Base-by-base conservation (phyloP, 371 early-diverging fungal genomes). In the Rhizopus arrhizus region DNA sequence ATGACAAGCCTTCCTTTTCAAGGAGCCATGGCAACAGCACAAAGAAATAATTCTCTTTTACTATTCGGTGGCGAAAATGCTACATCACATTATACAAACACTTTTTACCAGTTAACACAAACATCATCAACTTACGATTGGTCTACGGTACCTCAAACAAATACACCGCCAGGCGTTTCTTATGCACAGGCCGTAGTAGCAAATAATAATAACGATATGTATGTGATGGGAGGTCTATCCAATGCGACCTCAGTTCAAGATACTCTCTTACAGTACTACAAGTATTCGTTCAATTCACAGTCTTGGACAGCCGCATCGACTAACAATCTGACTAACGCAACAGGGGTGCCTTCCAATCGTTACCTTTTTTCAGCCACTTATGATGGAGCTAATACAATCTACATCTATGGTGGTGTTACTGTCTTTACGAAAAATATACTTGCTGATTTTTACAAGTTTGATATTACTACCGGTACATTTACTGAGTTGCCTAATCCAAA, bases 41-140 rank as follows among this genome's bases (percentile, higher is more conserved):
- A 68, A 65, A 59, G 48, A n/a, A 66, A 63, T 34, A 46, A 57
- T 11, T 63, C 63, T 13, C 53, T 72, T n/a, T 60, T 60, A 36
- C 40, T 69, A 12, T 72, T 63, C 61, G 72, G 72, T 49, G 72
- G 72, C 31, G 72, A 72, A 58, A 65, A 62, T 29, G 60, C 72
- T 43, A 55, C 59, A 9, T 16, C 43, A n/a, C 32, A 22, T 33
- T 68, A 69, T 46, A 62, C 63, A 9, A 65, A 65, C 52, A 53
- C 61, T n/a, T 51, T 72, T 22, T 72, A 72, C 32, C 49, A 62
- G 15, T 41, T 72, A 11, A 65, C 66, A 10, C 65, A 69, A 34
- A 65, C 69, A 33, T 16, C 54, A 7, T 42, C 51, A 15, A 49
- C 63, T 35, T 70, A 59, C 40, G 57, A 50, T 41, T 72, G 69